Percentiles rank a stretch among this genome's conserved stretches.
Evolutionary conservation across 2,329 filamentous ascomycete species (phyloP).

Genomic region (Diplodia intermedia): DNA sequence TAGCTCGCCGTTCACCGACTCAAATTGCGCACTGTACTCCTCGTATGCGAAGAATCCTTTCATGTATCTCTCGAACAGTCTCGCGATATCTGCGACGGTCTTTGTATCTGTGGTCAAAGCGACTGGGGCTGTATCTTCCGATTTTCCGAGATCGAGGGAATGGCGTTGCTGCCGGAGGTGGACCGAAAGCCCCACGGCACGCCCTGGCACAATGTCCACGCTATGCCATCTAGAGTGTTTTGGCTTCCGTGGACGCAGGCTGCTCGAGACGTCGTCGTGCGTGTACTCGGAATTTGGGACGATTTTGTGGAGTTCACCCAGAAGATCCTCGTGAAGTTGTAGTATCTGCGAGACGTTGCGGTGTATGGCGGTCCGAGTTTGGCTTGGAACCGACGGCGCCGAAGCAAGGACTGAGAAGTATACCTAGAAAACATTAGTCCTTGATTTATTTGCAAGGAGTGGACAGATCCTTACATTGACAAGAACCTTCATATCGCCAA

Average conservation of each 20-base stretch:
- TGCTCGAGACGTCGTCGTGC: conserved; percentile 38
- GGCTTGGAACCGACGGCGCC: conserved; percentile 68
- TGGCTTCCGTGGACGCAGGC: conserved; percentile 39
- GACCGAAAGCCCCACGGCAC: conserved; percentile 45
- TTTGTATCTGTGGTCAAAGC: conserved; percentile 58
- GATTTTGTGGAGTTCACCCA: conserved; percentile 73
- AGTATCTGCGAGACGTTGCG: conserved; percentile 80
- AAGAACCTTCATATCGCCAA: conserved; percentile 84
- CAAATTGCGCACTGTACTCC: conserved; percentile 89
- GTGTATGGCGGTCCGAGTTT: conserved; percentile 75
- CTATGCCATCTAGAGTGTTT: conserved; percentile 58
- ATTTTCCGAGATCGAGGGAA: conserved; percentile 55
- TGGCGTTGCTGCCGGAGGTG: conserved; percentile 49
- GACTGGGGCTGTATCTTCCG: conserved; percentile 47
- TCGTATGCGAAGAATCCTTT: conserved; percentile 85
- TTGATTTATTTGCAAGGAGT: not conserved
- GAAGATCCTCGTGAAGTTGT: conserved; percentile 80
- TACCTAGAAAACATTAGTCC: conserved; percentile 39
- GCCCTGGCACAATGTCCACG: conserved; percentile 54
- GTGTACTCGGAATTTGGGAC: conserved; percentile 69
- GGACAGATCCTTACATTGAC: conserved; percentile 69
- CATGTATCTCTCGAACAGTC: conserved; percentile 69
- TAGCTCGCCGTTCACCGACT: conserved; percentile 81
- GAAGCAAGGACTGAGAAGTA: conserved; percentile 69
- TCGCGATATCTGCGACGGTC: conserved; percentile 61